Conservation (phyloP, 495 filamentous ascomycete genomes). For the Neurospora cerealis region DNA sequence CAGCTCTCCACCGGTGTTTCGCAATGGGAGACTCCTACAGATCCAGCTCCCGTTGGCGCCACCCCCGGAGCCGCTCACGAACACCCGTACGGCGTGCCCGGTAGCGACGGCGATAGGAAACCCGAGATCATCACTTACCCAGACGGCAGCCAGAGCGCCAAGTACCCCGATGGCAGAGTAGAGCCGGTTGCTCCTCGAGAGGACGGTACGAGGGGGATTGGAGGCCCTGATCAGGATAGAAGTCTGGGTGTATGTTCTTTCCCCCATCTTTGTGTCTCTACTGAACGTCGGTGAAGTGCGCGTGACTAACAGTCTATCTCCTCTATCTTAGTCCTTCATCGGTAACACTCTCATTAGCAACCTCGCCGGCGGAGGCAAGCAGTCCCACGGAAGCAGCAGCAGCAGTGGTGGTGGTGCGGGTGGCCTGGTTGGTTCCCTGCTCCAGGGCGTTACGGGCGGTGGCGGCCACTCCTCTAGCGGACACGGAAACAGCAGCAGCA, state of each 20-base stretch:
- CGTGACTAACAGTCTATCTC: not conserved
- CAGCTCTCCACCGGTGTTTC: constrained; percentile 64
- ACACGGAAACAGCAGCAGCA: constrained; percentile 17
- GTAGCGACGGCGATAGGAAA: constrained; percentile 12
- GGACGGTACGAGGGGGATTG: constrained; percentile 24
- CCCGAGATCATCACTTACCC: constrained; percentile 41
- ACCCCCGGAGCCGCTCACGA: constrained; percentile 38
- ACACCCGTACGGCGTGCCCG: constrained; percentile 43
- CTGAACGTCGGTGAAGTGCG: not conserved
- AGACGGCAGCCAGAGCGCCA: constrained; percentile 41
- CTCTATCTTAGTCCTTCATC: constrained; percentile 14
- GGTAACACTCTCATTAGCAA: constrained; percentile 14
- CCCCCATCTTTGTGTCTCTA: not conserved
- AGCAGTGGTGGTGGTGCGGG: constrained; percentile 25
- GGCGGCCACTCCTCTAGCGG: constrained; percentile 21
- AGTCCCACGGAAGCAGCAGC: constrained; percentile 1
- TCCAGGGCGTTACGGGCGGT: constrained; percentile 22
- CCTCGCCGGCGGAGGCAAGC: constrained; percentile 7
- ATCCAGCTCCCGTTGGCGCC: constrained; percentile 43
- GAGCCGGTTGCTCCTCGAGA: constrained; percentile 33
- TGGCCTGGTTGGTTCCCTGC: constrained; percentile 24
- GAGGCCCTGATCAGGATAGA: constrained; percentile 28
- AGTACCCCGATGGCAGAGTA: constrained; percentile 39
- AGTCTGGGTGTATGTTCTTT: constrained; percentile 34
- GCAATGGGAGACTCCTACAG: constrained; percentile 69